Percentiles rank a stretch among this genome's conserved stretches.
Evolutionary conservation across 331 rosid genomes (phyloP).

Genomic region (Stylosanthes scabra): DNA sequence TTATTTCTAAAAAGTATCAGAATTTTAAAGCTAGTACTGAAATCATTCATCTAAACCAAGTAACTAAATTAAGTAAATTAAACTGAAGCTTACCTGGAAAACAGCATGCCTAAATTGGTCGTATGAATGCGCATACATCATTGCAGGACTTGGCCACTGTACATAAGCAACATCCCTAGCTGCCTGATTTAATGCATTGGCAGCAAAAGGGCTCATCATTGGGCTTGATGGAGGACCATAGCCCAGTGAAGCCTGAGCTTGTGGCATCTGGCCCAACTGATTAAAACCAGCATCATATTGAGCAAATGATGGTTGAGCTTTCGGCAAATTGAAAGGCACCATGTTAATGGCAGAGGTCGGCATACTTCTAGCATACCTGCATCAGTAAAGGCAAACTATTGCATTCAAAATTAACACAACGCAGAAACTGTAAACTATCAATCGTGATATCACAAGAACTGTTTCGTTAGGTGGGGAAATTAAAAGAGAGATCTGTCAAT

Average conservation of each 20-base stretch:
- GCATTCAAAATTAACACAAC: neutral
- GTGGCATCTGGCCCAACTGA: constrained; percentile 69
- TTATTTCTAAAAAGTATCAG: constrained; percentile 5
- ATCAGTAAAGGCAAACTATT: constrained; percentile 18
- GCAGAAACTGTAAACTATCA: neutral
- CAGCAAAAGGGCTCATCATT: constrained; percentile 62
- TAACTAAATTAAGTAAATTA: neutral
- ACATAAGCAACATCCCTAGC: constrained; percentile 60
- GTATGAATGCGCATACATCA: constrained; percentile 83
- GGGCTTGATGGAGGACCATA: constrained; percentile 64
- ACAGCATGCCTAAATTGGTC: constrained; percentile 84
- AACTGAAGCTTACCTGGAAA: constrained; percentile 63
- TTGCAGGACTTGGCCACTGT: constrained; percentile 81
- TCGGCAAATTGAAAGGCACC: constrained; percentile 70
- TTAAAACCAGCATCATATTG: constrained; percentile 67
- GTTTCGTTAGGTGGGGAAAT: too few species aligned
- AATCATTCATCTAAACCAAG: constrained; percentile 24
- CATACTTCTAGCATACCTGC: constrained; percentile 79
- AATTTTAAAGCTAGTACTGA: constrained; percentile 22
- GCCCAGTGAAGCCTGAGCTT: constrained; percentile 55
- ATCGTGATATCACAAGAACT: neutral
- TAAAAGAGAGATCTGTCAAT: constrained; percentile 20
- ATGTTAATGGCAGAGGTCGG: constrained; percentile 62
- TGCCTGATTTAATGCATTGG: constrained; percentile 66
- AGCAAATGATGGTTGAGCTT: constrained; percentile 71